phyloP scores from a whole-genome alignment of 2,329 filamentous ascomycete species.

The Tolypocladium endophyticum region DNA sequence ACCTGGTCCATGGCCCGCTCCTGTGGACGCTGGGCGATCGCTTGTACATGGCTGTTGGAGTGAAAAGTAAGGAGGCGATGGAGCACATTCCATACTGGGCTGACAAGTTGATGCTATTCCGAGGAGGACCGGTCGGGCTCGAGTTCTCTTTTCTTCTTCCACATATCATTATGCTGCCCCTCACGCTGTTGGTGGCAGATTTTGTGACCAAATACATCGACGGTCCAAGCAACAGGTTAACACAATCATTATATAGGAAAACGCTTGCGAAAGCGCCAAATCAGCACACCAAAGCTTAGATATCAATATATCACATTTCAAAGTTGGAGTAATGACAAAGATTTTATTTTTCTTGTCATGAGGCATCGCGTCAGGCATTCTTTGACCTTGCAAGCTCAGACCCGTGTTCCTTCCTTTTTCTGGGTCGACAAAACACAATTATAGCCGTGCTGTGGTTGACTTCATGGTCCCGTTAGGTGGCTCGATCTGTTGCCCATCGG shows the following conservation, averaged over 20 bases:
- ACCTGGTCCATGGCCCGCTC: conserved; percentile 54
- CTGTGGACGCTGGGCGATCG: conserved; percentile 50
- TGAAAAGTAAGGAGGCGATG: conserved; percentile 35
- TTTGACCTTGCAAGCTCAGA: no score
- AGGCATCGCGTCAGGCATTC: no score
- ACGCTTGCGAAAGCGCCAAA: conserved; percentile 18
- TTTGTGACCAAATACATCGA: conserved; percentile 45
- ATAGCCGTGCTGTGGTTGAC: no score
- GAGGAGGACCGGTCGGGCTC: conserved; percentile 46
- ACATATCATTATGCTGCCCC: conserved; percentile 48
- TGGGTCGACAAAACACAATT: no score
- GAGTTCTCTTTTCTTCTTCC: conserved; percentile 49
- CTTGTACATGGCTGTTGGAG: conserved; percentile 52
- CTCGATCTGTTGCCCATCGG: no score
- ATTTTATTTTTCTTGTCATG: no score
- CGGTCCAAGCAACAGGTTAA: conserved; percentile 47
- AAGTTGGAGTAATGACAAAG: no score
- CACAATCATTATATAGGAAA: conserved; percentile 44
- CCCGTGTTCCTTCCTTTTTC: no score
- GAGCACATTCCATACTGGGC: conserved; percentile 46
- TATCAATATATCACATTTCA: neutral
- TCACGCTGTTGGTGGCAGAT: conserved; percentile 49
- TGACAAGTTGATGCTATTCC: conserved; percentile 43
- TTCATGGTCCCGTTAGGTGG: no score
- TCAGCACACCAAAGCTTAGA: conserved; percentile 5